Evolutionary conservation across 805 yeast species (phyloP).

Genomic region (Metschnikowia kunwiensis): DNA sequence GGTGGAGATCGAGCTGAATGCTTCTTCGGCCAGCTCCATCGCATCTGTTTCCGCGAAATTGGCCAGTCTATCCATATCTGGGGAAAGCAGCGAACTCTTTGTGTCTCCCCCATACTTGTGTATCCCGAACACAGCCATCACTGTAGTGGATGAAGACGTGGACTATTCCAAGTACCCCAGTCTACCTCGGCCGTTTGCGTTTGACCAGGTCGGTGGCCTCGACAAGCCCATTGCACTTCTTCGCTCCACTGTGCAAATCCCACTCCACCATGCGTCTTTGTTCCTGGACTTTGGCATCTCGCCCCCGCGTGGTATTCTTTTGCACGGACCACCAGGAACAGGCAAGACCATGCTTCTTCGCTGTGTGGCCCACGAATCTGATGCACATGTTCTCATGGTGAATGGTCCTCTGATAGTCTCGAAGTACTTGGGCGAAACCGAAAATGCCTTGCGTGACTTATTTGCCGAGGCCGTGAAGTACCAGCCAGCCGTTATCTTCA

Average conservation of each 20-base stretch:
- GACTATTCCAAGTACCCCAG: constrained; percentile 35
- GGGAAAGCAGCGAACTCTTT: constrained; percentile 20
- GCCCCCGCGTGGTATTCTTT: constrained; percentile 89
- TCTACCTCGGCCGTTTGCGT: constrained; percentile 44
- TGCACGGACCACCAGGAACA: constrained; percentile 97
- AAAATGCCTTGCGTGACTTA: constrained; percentile 71
- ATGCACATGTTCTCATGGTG: constrained; percentile 81
- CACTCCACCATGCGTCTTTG: constrained; percentile 71
- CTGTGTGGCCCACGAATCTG: constrained; percentile 72
- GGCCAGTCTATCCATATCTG: constrained; percentile 12
- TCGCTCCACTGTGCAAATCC: constrained; percentile 69
- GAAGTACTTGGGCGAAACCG: constrained; percentile 93
- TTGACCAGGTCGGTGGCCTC: constrained; percentile 75
- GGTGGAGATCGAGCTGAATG: constrained; percentile 24
- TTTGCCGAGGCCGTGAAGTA: constrained; percentile 81
- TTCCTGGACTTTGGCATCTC: constrained; percentile 82
- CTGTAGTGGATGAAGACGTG: constrained; percentile 4
- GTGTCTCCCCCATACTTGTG: constrained; percentile 50
- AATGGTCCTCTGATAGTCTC: constrained; percentile 92
- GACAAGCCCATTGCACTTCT: constrained; percentile 56
- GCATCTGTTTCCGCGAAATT: constrained; percentile 12
- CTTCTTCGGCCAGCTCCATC: constrained; percentile 15
- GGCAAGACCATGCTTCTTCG: constrained; percentile 89
- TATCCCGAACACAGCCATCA: constrained; percentile 23
- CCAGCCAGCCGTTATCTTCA: constrained; percentile 84